Evolutionary conservation across 1,139 yeast species (phyloP).

Genomic region (Pichia sp.): DNA sequence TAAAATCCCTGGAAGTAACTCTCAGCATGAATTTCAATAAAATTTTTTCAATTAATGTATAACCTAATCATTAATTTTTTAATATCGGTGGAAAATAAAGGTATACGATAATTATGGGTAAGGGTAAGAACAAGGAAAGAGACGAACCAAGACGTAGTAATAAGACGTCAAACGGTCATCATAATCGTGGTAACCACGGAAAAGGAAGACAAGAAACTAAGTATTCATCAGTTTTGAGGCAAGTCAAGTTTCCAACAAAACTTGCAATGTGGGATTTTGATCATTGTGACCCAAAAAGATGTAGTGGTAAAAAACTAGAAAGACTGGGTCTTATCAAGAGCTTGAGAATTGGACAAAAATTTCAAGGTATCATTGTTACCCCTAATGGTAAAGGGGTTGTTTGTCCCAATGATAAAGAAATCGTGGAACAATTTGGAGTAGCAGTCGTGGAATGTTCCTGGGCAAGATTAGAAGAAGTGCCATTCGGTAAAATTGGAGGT

Average conservation of each 20-base stretch:
- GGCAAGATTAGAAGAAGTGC: constrained; percentile 96
- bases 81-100: background rate
- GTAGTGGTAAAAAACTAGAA: constrained; percentile 92
- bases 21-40: background rate
- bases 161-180: constrained; percentile 53
- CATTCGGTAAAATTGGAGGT: constrained; percentile 89
- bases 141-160: constrained; percentile 32
- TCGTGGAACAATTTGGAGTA: constrained; percentile 77
- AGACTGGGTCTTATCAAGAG: constrained; percentile 77
- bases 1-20: background rate
- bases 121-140: constrained; percentile 56
- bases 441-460: constrained; percentile 98
- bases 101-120: constrained; percentile 40
- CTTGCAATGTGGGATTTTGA: constrained; percentile 94
- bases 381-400: constrained; percentile 91
- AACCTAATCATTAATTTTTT: background rate
- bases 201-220: constrained; percentile 44
- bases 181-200: constrained; percentile 43
- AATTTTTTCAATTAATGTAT: background rate
- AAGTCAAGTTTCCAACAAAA: constrained; percentile 53
- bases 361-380: constrained; percentile 82
- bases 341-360: constrained; percentile 84
- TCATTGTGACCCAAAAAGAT: constrained; percentile 97
- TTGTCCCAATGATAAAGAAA: constrained; percentile 76
- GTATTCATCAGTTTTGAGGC: constrained; percentile 18